phyloP scores from a whole-genome alignment of 139 green algal genomes.

The Desmodesmus armatus region DNA sequence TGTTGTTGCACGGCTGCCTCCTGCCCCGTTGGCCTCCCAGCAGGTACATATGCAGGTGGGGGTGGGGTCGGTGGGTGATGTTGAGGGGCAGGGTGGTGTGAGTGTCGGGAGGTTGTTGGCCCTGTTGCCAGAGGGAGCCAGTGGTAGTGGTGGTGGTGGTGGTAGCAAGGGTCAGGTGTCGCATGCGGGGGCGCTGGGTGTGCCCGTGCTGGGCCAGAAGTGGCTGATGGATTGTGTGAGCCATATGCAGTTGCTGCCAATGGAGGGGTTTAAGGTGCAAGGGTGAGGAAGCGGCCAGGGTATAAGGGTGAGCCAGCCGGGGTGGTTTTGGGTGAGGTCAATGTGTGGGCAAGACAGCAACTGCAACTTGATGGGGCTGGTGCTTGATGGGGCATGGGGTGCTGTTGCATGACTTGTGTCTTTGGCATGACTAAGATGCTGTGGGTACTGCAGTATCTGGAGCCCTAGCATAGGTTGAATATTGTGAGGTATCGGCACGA shows the following conservation, averaged over 20 bases:
- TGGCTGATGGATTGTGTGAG: slow-evolving; percentile 33
- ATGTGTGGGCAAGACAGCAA: too few species aligned
- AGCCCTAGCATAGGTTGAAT: too few species aligned
- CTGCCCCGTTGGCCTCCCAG: not conserved
- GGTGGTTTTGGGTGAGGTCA: too few species aligned
- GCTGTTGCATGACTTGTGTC: too few species aligned
- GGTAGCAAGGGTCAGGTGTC: slow-evolving; percentile 7
- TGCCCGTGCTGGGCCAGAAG: not conserved
- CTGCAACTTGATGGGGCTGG: too few species aligned
- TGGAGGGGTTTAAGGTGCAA: not conserved
- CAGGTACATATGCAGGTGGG: not conserved
- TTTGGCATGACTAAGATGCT: too few species aligned
- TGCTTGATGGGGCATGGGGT: too few species aligned
- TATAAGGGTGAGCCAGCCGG: too few species aligned
- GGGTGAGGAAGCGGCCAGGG: too few species aligned
- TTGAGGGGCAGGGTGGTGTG: not conserved
- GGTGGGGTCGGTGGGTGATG: not conserved
- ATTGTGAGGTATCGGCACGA: too few species aligned
- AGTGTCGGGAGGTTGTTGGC: not conserved
- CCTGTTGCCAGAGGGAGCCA: not conserved
- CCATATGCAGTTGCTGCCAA: not conserved
- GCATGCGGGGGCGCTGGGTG: not conserved
- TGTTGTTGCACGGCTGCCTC: not conserved
- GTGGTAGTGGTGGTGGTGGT: not conserved
- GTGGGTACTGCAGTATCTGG: too few species aligned